phyloP scores from a whole-genome alignment of 2,329 filamentous ascomycete genomes.

The Aspergillus melleus region DNA sequence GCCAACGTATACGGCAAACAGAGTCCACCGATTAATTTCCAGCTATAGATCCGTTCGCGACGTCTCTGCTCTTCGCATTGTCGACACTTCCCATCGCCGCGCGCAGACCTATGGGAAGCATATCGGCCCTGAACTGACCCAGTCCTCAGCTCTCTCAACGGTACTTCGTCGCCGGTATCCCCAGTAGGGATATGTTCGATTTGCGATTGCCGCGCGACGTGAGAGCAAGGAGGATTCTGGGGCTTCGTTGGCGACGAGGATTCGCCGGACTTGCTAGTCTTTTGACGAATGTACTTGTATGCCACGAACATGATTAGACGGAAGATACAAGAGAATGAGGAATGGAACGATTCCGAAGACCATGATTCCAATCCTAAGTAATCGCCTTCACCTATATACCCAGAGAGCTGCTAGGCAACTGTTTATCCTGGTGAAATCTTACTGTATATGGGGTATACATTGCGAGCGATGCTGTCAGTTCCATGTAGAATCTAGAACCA shows the following conservation, averaged over 20 bases:
- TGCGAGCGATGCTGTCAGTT: background rate
- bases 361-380: background rate
- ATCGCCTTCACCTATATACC: background rate
- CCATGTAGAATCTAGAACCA: background rate
- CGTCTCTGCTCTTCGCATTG: constrained; percentile 36
- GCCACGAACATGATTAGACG: background rate
- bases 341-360: background rate
- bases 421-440: background rate
- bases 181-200: background rate
- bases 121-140: background rate
- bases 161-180: background rate
- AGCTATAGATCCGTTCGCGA: constrained; percentile 49
- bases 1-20: constrained; percentile 62
- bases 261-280: background rate
- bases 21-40: constrained; percentile 61
- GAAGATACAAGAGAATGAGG: background rate
- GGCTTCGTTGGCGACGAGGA: background rate
- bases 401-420: background rate
- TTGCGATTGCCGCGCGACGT: background rate
- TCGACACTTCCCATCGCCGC: constrained; percentile 6
- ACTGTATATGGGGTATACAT: background rate
- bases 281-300: background rate
- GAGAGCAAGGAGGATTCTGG: background rate
- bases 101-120: background rate
- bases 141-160: background rate